Conservation (phyloP, 1,139 yeast genomes). For the Yamadazyma diospyri region DNA sequence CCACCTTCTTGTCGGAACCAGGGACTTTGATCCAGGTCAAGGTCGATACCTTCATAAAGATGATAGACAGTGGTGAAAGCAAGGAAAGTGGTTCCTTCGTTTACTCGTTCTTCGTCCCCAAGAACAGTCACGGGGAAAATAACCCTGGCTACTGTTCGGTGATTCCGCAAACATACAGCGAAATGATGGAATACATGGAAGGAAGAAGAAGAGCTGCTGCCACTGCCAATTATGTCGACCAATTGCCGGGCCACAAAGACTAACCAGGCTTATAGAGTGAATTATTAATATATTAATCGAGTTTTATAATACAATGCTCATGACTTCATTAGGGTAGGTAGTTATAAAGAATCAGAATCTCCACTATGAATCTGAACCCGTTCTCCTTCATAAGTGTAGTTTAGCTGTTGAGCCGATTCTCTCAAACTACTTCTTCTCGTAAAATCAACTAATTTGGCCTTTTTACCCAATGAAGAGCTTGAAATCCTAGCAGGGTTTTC, state of each 20-base stretch:
- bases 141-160: constrained; percentile 57
- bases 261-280: neutral
- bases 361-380: constrained; percentile 37
- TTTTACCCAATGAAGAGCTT: constrained; percentile 18
- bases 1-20: constrained; percentile 66
- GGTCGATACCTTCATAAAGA: constrained; percentile 77
- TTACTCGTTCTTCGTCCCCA: constrained; percentile 82
- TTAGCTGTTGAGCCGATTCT: constrained; percentile 29
- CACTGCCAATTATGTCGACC: constrained; percentile 66
- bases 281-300: constrained; percentile 9
- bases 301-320: constrained; percentile 7
- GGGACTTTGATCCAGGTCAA: constrained; percentile 88
- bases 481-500: constrained; percentile 15
- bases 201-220: constrained; percentile 88
- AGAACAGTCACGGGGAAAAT: constrained; percentile 32
- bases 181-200: constrained; percentile 87
- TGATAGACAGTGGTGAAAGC: constrained; percentile 55
- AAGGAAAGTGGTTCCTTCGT: constrained; percentile 84
- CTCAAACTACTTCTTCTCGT: constrained; percentile 47
- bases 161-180: constrained; percentile 82
- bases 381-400: constrained; percentile 27
- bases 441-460: constrained; percentile 52
- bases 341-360: constrained; percentile 26
- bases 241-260: constrained; percentile 24
- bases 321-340: neutral